Conservation (phyloP, 2,329 filamentous ascomycete species). For the Claviceps citrina region DNA sequence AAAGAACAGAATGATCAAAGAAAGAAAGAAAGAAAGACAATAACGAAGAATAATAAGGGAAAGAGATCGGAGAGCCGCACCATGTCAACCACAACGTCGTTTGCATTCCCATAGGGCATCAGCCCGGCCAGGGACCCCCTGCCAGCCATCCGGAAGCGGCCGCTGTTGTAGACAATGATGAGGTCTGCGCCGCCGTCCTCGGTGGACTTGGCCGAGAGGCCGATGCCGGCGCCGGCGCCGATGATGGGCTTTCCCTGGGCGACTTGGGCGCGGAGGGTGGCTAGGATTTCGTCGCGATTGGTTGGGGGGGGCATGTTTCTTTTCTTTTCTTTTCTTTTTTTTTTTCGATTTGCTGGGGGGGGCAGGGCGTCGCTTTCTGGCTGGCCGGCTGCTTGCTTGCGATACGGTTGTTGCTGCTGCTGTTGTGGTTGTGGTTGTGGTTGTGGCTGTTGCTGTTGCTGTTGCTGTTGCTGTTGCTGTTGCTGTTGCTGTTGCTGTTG, state of each 20-base stretch:
- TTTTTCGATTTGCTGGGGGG: too few species aligned
- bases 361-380: too few species aligned
- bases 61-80: constrained; percentile 16
- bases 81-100: constrained; percentile 56
- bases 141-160: constrained; percentile 58
- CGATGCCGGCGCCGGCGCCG: constrained; percentile 55
- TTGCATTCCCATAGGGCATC: constrained; percentile 58
- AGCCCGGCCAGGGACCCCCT: constrained; percentile 52
- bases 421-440: too few species aligned
- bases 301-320: constrained; percentile 39
- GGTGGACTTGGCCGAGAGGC: constrained; percentile 54
- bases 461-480: too few species aligned
- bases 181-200: constrained; percentile 53
- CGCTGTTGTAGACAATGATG: constrained; percentile 59
- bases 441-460: too few species aligned
- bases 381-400: too few species aligned
- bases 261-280: constrained; percentile 37
- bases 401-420: too few species aligned
- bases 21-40: not conserved
- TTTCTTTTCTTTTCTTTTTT: not conserved
- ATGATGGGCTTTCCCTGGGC: constrained; percentile 42
- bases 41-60: too few species aligned
- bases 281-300: constrained; percentile 39
- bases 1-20: not conserved
- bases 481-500: too few species aligned